Percentiles rank a stretch among this genome's conserved stretches.
These are phyloP conservation scores for Heterobasidion parviporum DNA, from an alignment of 1,284 basidiomycete genomes.

Conservation along the genomic window DNA sequence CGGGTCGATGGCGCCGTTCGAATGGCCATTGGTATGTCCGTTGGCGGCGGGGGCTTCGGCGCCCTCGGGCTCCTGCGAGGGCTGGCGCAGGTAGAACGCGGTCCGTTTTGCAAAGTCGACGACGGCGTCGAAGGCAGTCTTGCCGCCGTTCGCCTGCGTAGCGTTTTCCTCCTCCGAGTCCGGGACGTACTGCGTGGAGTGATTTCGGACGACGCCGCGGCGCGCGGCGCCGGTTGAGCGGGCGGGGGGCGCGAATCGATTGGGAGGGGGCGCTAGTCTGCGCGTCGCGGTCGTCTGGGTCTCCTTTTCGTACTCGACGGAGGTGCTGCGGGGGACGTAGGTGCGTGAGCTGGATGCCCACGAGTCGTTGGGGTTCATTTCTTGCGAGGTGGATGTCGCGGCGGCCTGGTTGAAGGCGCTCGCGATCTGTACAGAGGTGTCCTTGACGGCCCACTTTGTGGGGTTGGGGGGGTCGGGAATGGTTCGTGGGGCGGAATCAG, in stretches of 20 bases:
- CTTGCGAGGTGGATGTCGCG: slow-evolving; percentile 27
- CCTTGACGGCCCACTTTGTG: slow-evolving; percentile 62
- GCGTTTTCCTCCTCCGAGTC: slow-evolving; percentile 59
- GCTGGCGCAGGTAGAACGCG: slow-evolving; percentile 52
- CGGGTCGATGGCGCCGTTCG: slow-evolving; percentile 28
- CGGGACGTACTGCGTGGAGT: slow-evolving; percentile 44
- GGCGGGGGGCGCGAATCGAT: slow-evolving; percentile 25
- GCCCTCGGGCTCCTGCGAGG: slow-evolving; percentile 42
- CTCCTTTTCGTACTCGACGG: slow-evolving; percentile 69
- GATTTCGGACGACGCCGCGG: slow-evolving; percentile 43
- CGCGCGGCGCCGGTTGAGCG: slow-evolving; percentile 14
- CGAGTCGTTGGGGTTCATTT: slow-evolving; percentile 45
- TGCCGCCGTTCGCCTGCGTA: slow-evolving; percentile 25
- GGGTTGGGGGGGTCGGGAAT: slow-evolving; percentile 43
- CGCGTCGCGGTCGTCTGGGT: slow-evolving; percentile 42
- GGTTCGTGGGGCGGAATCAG: slow-evolving; percentile 24
- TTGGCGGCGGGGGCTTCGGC: slow-evolving; percentile 13
- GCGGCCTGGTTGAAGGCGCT: slow-evolving; percentile 70
- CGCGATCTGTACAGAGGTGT: slow-evolving; percentile 80
- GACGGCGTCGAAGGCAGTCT: slow-evolving; percentile 55
- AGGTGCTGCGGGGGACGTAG: slow-evolving; percentile 58
- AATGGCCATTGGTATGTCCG: slow-evolving; percentile 14
- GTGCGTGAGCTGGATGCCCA: slow-evolving; percentile 58
- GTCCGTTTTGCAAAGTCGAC: slow-evolving; percentile 46
- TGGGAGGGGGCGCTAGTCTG: slow-evolving; percentile 47